Evolutionary conservation across 805 yeast genomes (phyloP).

Genomic region (Pichia occidentalis): DNA sequence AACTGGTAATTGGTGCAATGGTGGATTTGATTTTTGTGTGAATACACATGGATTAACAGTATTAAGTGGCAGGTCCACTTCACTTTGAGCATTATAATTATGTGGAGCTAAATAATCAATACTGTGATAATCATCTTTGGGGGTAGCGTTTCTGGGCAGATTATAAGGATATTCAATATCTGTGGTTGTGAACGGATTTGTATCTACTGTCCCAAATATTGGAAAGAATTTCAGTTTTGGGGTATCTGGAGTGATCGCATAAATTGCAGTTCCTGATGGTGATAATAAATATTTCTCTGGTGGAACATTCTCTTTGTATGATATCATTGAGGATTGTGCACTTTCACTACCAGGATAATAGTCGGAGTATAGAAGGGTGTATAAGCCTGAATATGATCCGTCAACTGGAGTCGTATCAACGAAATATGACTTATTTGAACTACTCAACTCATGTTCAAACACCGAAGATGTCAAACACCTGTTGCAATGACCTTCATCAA

Average conservation of each 20-base stretch:
- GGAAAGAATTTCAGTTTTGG: constrained; percentile 1
- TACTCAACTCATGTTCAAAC: not conserved
- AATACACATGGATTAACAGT: no score
- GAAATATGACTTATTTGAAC: not conserved
- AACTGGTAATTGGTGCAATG: no score
- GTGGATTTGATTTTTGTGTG: no score
- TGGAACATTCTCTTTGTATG: constrained; percentile 7
- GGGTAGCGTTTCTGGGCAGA: no score
- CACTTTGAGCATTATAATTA: no score
- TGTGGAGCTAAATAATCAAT: no score
- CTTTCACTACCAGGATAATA: not conserved
- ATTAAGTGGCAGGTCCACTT: no score
- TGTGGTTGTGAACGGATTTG: constrained; percentile 5
- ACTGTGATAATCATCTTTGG: no score
- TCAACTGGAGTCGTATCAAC: not conserved
- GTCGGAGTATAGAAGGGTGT: constrained; percentile 1
- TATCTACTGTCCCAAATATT: not conserved
- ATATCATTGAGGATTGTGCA: constrained; percentile 1
- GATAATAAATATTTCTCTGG: constrained; percentile 1
- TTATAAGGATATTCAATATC: no score
- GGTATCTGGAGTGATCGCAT: not conserved
- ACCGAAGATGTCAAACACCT: no score
- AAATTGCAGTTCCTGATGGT: constrained; percentile 7
- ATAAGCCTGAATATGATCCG: constrained; percentile 3
- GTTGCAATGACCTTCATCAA: no score